Conservation (phyloP, 2,329 filamentous ascomycete genomes). For the Fusarium luffae region DNA sequence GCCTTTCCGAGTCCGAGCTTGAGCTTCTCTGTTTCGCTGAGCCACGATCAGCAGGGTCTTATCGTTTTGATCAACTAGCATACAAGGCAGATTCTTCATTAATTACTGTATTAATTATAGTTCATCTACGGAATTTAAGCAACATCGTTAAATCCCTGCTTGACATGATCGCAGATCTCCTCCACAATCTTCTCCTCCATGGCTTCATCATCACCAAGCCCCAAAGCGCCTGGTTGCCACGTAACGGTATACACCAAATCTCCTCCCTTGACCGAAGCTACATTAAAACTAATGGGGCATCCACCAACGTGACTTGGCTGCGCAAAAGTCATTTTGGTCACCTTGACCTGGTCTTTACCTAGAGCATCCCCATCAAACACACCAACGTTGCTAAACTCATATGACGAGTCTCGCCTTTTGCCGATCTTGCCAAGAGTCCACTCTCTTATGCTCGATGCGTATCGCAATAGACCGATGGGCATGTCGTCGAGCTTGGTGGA, state of each 20-base stretch:
- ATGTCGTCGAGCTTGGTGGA: slow-evolving; percentile 32
- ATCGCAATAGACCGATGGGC: slow-evolving; percentile 38
- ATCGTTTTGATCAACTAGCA: background rate
- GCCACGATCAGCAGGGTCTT: slow-evolving; percentile 18
- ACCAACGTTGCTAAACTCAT: slow-evolving; percentile 43
- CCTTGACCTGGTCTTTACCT: background rate
- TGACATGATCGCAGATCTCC: slow-evolving; percentile 26
- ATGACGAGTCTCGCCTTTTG: slow-evolving; percentile 36
- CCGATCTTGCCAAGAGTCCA: slow-evolving; percentile 41
- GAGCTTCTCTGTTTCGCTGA: slow-evolving; percentile 3
- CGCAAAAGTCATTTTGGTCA: slow-evolving; percentile 40
- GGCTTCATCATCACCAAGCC: slow-evolving; percentile 24
- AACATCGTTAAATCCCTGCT: slow-evolving; percentile 27
- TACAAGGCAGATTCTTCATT: slow-evolving; percentile 22
- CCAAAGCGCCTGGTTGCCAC: slow-evolving; percentile 42
- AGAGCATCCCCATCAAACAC: slow-evolving; percentile 13
- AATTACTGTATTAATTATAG: slow-evolving; percentile 12
- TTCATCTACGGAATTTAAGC: background rate
- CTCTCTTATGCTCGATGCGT: slow-evolving; percentile 35
- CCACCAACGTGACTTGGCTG: slow-evolving; percentile 39
- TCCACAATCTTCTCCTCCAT: slow-evolving; percentile 37
- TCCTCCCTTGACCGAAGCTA: slow-evolving; percentile 34
- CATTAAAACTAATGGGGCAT: slow-evolving; percentile 38
- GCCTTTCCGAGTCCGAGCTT: slow-evolving; percentile 14
- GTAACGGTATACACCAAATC: slow-evolving; percentile 40